These are phyloP conservation scores for Citropsis articulata DNA, from an alignment of 345 rosid genomes.

Conservation along the genomic window DNA sequence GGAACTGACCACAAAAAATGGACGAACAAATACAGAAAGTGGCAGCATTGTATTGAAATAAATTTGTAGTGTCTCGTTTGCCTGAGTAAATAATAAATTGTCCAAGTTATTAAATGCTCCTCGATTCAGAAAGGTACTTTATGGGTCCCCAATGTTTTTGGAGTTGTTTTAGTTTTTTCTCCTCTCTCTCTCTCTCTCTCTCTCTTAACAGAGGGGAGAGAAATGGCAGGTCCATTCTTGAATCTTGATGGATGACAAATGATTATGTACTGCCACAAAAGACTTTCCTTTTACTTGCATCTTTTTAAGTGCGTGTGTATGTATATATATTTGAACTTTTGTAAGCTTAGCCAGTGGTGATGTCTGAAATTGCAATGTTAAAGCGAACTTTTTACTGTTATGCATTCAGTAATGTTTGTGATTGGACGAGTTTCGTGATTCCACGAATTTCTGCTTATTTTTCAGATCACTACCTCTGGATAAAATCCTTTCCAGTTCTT, in stretches of 20 bases:
- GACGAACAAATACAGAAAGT: background rate
- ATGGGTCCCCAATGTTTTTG: slow-evolving; percentile 8
- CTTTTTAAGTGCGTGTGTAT: background rate
- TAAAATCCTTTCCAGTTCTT: too few species aligned
- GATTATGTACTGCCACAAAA: background rate
- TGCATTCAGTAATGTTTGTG: too few species aligned
- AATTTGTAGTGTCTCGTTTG: background rate
- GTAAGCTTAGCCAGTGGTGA: too few species aligned
- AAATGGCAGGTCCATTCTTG: slow-evolving; percentile 19
- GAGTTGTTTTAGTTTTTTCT: background rate
- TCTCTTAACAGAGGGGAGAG: too few species aligned
- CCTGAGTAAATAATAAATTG: background rate
- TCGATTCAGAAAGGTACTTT: slow-evolving; percentile 1
- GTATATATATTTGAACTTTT: background rate
- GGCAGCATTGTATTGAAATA: too few species aligned
- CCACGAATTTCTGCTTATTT: too few species aligned
- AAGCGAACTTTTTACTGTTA: too few species aligned
- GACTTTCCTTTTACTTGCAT: background rate
- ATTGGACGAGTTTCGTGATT: too few species aligned
- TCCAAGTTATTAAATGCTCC: background rate
- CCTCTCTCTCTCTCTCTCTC: too few species aligned
- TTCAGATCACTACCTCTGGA: too few species aligned
- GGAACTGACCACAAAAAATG: background rate
- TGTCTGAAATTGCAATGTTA: too few species aligned
- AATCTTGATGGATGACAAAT: slow-evolving; percentile 3